Conservation (phyloP, 2,329 filamentous ascomycete genomes). For the Tolypocladium ophioglossoides region DNA sequence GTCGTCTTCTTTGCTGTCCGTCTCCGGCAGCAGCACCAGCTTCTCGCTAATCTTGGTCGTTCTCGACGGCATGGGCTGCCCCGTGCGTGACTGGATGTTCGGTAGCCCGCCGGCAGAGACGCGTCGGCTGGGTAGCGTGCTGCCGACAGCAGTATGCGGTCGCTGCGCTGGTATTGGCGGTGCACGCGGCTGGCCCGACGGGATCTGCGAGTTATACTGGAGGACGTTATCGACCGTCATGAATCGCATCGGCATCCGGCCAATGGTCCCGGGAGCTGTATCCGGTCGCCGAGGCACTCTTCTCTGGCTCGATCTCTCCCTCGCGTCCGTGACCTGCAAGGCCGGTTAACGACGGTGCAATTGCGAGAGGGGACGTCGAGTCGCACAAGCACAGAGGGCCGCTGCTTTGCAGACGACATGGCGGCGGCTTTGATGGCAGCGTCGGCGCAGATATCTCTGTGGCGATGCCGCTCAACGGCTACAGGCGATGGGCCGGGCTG, state of each 20-base stretch:
- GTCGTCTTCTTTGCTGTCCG: slow-evolving; percentile 46
- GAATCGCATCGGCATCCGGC: slow-evolving; percentile 51
- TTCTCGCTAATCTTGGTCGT: slow-evolving; percentile 95
- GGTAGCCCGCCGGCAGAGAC: slow-evolving; percentile 28
- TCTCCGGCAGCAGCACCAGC: slow-evolving; percentile 86
- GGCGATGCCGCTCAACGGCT: background rate
- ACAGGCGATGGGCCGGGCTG: background rate
- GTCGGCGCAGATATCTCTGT: background rate
- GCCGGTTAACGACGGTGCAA: slow-evolving; percentile 6
- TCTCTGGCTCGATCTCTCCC: slow-evolving; percentile 23
- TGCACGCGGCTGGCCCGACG: slow-evolving; percentile 78
- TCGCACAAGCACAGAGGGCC: slow-evolving; percentile 50
- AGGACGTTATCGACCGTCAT: slow-evolving; percentile 92
- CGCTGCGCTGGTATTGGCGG: slow-evolving; percentile 43
- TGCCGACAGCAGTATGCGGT: slow-evolving; percentile 9
- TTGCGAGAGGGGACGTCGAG: background rate
- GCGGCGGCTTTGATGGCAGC: background rate
- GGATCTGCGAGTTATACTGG: slow-evolving; percentile 88
- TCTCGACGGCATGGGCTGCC: slow-evolving; percentile 62
- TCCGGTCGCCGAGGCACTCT: slow-evolving; percentile 22
- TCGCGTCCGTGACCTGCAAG: slow-evolving; percentile 25
- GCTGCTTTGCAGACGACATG: slow-evolving; percentile 40
- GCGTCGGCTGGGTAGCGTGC: slow-evolving; percentile 12
- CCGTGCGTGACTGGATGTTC: slow-evolving; percentile 30
- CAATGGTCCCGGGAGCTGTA: slow-evolving; percentile 16